Evolutionary conservation across 805 yeast genomes (phyloP).

Genomic region (Teunomyces kruisii): DNA sequence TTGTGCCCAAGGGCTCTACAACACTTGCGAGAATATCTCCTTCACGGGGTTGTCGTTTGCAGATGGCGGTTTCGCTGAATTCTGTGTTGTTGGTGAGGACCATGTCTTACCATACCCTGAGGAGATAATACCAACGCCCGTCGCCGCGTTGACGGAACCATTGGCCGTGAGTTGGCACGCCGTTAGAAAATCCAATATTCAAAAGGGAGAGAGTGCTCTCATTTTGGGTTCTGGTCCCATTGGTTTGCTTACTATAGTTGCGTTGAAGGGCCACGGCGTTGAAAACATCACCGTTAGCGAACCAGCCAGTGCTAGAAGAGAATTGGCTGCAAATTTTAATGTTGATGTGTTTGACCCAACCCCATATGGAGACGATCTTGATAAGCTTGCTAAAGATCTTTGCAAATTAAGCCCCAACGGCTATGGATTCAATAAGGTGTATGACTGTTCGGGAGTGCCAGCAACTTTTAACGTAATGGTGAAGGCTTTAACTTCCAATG

Average conservation of each 20-base stretch:
- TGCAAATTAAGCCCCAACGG: background rate
- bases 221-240: constrained; percentile 5
- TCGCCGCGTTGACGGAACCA: constrained; percentile 6
- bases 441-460: constrained; percentile 4
- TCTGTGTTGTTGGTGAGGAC: constrained; percentile 1
- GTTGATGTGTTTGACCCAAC: constrained; percentile 4
- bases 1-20: constrained; percentile 3
- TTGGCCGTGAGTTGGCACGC: constrained; percentile 6
- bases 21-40: constrained; percentile 1
- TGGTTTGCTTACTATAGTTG: constrained; percentile 2
- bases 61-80: constrained; percentile 7
- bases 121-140: background rate
- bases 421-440: background rate
- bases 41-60: constrained; percentile 3
- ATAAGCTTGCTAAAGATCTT: background rate
- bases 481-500: constrained; percentile 1
- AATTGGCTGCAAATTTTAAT: constrained; percentile 4
- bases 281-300: constrained; percentile 2
- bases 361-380: background rate
- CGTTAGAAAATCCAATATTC: background rate
- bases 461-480: constrained; percentile 3
- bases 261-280: constrained; percentile 2
- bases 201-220: background rate
- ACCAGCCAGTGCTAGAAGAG: constrained; percentile 1
- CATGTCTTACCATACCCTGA: constrained; percentile 2